These are phyloP conservation scores for Aspergillus quadricinctus DNA, from an alignment of 2,329 filamentous ascomycete species.

Conservation along the genomic window DNA sequence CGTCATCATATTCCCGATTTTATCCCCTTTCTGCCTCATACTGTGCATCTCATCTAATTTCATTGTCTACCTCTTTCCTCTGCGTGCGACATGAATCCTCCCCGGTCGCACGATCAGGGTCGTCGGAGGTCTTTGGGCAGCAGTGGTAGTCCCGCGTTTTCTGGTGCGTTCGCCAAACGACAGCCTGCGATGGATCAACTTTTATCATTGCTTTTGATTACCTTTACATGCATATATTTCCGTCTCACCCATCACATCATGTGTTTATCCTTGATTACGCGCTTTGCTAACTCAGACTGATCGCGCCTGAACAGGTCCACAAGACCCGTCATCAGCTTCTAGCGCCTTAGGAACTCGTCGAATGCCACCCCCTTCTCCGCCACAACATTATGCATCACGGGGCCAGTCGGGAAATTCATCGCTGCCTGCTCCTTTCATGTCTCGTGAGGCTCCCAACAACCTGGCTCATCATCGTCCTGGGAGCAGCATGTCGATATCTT, in stretches of 20 bases:
- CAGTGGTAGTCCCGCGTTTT: conserved; percentile 31
- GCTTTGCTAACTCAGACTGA: conserved; percentile 10
- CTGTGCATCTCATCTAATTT: background rate
- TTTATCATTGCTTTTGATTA: background rate
- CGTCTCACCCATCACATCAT: background rate
- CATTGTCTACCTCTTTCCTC: conserved; percentile 4
- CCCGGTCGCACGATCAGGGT: conserved; percentile 28
- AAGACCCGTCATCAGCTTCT: conserved; percentile 30
- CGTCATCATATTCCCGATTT: conserved; percentile 2
- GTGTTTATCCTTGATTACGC: background rate
- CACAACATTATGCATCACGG: conserved; percentile 44
- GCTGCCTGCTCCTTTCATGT: conserved; percentile 37
- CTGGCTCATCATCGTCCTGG: conserved; percentile 53
- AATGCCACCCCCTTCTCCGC: conserved; percentile 51
- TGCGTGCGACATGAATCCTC: conserved; percentile 35
- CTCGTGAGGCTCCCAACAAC: conserved; percentile 53
- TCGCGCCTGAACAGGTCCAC: conserved; percentile 17
- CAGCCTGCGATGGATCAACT: background rate
- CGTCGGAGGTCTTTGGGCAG: conserved; percentile 35
- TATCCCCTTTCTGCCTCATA: conserved; percentile 2
- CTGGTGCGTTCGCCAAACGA: conserved; percentile 24
- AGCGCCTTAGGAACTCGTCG: conserved; percentile 36
- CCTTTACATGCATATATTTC: background rate
- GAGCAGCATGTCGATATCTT: conserved; percentile 70
- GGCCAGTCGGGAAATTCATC: conserved; percentile 36